Evolutionary conservation across 345 rosid species (phyloP).

Genomic region (Salix koriyanagi): DNA sequence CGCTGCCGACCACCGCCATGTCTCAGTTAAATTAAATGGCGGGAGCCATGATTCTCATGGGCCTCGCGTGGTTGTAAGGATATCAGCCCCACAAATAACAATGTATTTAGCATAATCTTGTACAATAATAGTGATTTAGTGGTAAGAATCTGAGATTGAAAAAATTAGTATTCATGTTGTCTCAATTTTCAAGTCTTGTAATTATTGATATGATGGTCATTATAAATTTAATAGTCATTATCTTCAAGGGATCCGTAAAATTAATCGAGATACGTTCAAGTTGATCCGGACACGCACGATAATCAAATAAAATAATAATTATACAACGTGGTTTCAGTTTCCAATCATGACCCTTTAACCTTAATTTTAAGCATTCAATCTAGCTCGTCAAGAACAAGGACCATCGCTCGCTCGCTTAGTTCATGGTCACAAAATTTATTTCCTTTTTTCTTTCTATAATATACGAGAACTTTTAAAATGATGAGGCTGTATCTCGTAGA

Average conservation of each 20-base stretch:
- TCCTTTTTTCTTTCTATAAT: neutral
- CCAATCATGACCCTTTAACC: slow-evolving; percentile 11
- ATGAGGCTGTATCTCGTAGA: too few species aligned
- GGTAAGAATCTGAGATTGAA: accelerated
- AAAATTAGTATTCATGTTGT: accelerated
- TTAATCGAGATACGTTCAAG: too few species aligned
- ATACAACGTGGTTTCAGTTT: slow-evolving; percentile 9
- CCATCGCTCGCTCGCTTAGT: neutral
- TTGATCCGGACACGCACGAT: accelerated
- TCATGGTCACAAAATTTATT: neutral
- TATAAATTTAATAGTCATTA: accelerated
- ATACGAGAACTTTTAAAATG: too few species aligned
- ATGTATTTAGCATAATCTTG: slow-evolving; percentile 1
- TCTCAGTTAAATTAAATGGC: slow-evolving; percentile 1
- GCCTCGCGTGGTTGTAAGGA: slow-evolving; percentile 16
- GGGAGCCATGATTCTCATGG: slow-evolving; percentile 8
- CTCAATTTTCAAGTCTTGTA: accelerated
- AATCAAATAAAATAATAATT: slow-evolving; percentile 13
- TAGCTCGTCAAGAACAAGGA: neutral
- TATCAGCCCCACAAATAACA: neutral
- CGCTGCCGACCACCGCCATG: neutral
- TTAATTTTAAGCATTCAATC: neutral
- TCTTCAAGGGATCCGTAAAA: accelerated
- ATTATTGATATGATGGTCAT: too few species aligned
- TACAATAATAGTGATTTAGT: neutral